Percentiles rank a stretch among this genome's conserved stretches.
Conservation (phyloP, 768 basidiomycete genomes). For the Tylopilus sp. region DNA sequence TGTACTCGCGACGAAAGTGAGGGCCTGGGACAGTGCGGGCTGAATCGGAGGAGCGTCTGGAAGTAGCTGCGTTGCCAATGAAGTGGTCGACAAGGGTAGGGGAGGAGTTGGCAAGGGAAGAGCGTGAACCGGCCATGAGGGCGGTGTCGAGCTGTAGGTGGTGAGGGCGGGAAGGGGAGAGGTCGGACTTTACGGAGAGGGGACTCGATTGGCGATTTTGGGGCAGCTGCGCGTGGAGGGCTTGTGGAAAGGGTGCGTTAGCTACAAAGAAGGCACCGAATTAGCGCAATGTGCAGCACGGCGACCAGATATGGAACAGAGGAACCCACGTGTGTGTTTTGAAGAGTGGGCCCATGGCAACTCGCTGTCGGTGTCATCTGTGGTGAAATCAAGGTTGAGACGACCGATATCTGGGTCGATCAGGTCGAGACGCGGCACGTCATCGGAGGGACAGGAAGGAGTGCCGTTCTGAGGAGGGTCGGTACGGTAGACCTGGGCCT, state of each 20-base stretch:
- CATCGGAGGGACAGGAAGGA: conserved; percentile 21
- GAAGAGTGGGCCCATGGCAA: conserved; percentile 49
- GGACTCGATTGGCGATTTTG: conserved; percentile 34
- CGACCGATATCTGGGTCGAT: conserved; percentile 57
- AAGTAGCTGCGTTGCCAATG: conserved; percentile 19
- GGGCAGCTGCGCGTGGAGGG: conserved; percentile 21
- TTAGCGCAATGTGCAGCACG: conserved; percentile 27
- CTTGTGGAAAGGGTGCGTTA: conserved; percentile 24
- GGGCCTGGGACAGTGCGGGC: conserved; percentile 53
- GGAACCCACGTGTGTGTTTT: conserved; percentile 43
- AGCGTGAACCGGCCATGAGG: conserved; percentile 39
- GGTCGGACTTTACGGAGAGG: conserved; percentile 38
- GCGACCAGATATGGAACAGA: conserved; percentile 27
- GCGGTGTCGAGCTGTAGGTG: conserved; percentile 61
- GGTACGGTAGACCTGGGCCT: conserved; percentile 64
- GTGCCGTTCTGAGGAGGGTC: conserved; percentile 36
- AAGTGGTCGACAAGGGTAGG: conserved; percentile 38
- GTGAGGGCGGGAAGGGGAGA: conserved; percentile 38
- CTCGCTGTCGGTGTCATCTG: conserved; percentile 46
- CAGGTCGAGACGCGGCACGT: conserved; percentile 38
- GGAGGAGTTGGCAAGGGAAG: conserved; percentile 41
- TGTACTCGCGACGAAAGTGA: conserved; percentile 55
- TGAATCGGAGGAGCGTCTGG: conserved; percentile 71
- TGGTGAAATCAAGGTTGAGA: conserved; percentile 55
- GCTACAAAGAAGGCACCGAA: conserved; percentile 22